Base-by-base conservation (phyloP, 2,329 filamentous ascomycete species). In the Hortaea werneckii region DNA sequence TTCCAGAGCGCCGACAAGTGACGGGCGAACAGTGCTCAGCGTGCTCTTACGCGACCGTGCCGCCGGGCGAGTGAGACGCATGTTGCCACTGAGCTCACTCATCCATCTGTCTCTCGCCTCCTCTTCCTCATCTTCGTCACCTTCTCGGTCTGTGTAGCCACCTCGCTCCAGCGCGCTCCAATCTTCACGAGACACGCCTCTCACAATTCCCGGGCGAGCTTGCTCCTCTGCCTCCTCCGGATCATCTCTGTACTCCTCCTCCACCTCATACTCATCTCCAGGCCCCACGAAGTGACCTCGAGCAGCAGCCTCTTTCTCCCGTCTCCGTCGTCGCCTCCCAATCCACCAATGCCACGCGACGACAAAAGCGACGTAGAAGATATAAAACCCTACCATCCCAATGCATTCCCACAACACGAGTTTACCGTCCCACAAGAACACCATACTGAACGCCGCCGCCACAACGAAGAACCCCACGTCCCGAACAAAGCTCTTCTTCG, bases 391-490 rank as follows among this genome's bases (percentile, higher is more conserved):
- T 46, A 98, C 87, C 92, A 98, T 98, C 48, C 76, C 71, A 50
- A 77, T 77, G 54, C 89, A 95, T 65, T 98, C 92, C 88, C 88
- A 96, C 5, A 92, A 68, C 50, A 85, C 78, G 43, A 98, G 73
- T 47, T 78, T 77, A 0, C 90, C 90, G 62, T 98, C 92, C 32
- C 83, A 81, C 13, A 98, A 68, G 57, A 96, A 90, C 2, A 83
- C 70, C 77, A 95, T 85, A 61, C 85, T 88, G 66, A 96, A 95
- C 49, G 76, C 76, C 11, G 92, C 83, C 1, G 92, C 86, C 9
- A 87, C 74, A 46, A 94, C 84, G 64, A 98, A 98, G 70, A 95
- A 98, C 47, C 80, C 77, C 8, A 96, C 84, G 60, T 98, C 92
- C 53, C 92, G 78, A 20, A 95, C 77, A 62, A 96, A 98, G 32